phyloP scores from a whole-genome alignment of 2,329 filamentous ascomycete genomes.

The Calonectria multiphialidica region DNA sequence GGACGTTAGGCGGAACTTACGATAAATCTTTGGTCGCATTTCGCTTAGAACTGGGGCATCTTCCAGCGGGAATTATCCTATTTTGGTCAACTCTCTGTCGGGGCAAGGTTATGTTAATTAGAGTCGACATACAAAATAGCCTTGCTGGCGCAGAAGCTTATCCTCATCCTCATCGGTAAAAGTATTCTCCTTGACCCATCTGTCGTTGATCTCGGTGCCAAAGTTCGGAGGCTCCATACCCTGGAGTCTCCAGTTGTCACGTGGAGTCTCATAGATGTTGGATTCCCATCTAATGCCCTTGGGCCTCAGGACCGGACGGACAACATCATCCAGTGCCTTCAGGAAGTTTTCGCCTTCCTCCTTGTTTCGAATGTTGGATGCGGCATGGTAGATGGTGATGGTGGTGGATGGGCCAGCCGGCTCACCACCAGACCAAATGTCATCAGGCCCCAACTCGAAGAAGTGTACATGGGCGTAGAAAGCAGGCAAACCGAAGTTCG shows the following conservation, averaged over 20 bases:
- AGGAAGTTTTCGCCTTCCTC: background rate
- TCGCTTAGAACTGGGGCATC: background rate
- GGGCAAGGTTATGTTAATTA: no score
- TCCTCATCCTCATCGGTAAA: background rate
- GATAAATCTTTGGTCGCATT: no score
- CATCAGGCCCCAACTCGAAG: background rate
- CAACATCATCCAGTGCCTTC: background rate
- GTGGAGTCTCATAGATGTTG: background rate
- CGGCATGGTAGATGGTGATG: background rate
- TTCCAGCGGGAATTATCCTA: background rate
- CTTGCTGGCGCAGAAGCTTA: background rate
- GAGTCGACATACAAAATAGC: background rate
- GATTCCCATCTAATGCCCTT: background rate
- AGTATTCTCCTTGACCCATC: background rate
- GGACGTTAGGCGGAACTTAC: no score
- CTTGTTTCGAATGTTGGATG: background rate
- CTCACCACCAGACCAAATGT: background rate
- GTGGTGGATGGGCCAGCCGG: background rate
- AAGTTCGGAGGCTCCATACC: background rate
- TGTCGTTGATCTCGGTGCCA: background rate
- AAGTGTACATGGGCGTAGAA: background rate
- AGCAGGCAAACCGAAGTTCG: background rate
- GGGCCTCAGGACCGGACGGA: background rate
- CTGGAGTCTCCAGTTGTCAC: background rate
- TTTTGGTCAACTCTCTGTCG: background rate